Percentiles rank a stretch among this genome's conserved stretches.
These are phyloP conservation scores for Diutina neorugosa DNA, from an alignment of 1,139 yeast species.

Conservation along the genomic window DNA sequence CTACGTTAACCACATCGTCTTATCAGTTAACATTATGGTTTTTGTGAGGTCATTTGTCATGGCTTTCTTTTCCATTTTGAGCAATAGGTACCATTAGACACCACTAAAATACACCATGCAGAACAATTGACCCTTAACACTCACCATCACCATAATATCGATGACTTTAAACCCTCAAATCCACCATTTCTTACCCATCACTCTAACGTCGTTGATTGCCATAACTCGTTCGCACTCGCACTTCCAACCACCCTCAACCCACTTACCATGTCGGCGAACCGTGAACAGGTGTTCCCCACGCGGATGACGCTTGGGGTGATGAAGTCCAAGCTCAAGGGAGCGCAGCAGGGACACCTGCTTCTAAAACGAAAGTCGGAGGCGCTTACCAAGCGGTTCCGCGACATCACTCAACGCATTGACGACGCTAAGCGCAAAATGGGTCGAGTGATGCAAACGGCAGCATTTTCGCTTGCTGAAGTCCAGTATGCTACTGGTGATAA, in stretches of 20 bases:
- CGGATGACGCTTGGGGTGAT: conserved; percentile 93
- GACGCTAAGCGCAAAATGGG: conserved; percentile 98
- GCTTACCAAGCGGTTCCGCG: conserved; percentile 88
- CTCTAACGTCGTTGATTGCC: not conserved
- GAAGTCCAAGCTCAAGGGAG: conserved; percentile 95
- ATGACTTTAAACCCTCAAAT: too few species aligned
- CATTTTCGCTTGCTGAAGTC: conserved; percentile 93
- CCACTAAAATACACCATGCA: too few species aligned
- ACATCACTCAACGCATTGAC: conserved; percentile 86
- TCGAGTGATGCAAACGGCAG: conserved; percentile 95
- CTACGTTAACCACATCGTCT: too few species aligned
- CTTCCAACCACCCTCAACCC: not conserved
- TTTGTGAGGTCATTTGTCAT: too few species aligned
- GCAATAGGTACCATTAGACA: too few species aligned
- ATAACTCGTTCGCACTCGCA: not conserved
- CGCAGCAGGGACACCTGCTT: conserved; percentile 90
- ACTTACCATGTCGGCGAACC: conserved; percentile 15
- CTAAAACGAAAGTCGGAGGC: conserved; percentile 96
- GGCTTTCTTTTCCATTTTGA: too few species aligned
- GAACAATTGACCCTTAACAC: too few species aligned
- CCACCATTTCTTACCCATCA: too few species aligned
- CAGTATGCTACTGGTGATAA: conserved; percentile 95
- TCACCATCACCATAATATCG: too few species aligned
- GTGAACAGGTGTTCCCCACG: conserved; percentile 89
- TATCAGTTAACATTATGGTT: too few species aligned